phyloP scores from a whole-genome alignment of 2,329 filamentous ascomycete species.

The Emmonsiellopsis sp. region DNA sequence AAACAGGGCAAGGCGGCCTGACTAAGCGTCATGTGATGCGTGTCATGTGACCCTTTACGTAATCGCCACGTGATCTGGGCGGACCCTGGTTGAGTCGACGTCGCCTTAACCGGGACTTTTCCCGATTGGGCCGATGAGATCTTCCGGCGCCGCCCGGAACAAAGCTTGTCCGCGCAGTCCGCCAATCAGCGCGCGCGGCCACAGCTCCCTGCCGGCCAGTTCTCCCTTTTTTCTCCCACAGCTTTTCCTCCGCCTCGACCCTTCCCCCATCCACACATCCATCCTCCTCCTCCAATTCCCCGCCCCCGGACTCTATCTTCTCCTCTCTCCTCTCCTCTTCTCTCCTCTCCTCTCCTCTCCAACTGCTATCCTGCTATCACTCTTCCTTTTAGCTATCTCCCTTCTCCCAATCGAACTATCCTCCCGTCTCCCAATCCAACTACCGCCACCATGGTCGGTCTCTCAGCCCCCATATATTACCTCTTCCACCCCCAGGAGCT shows the following conservation, averaged over 20 bases:
- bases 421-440: slow-evolving; percentile 12
- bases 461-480: slow-evolving; percentile 56
- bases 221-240: slow-evolving; percentile 1
- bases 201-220: background rate
- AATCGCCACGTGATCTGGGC: no score
- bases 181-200: background rate
- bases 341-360: background rate
- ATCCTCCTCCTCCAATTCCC: background rate
- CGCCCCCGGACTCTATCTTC: slow-evolving; percentile 6
- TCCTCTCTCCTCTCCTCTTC: slow-evolving; percentile 9
- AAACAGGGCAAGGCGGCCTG: no score
- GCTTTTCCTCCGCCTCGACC: slow-evolving; percentile 3
- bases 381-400: slow-evolving; percentile 10
- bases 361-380: background rate
- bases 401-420: slow-evolving; percentile 8
- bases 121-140: no score
- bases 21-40: no score
- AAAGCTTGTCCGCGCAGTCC: no score
- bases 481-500: slow-evolving; percentile 67
- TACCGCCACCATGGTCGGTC: slow-evolving; percentile 27
- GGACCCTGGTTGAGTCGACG: no score
- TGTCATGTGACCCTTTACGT: no score
- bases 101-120: no score
- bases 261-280: background rate
- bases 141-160: no score